Evolutionary conservation across 2,329 filamentous ascomycete genomes (phyloP).

Genomic region (Hyphodiscus sp.): DNA sequence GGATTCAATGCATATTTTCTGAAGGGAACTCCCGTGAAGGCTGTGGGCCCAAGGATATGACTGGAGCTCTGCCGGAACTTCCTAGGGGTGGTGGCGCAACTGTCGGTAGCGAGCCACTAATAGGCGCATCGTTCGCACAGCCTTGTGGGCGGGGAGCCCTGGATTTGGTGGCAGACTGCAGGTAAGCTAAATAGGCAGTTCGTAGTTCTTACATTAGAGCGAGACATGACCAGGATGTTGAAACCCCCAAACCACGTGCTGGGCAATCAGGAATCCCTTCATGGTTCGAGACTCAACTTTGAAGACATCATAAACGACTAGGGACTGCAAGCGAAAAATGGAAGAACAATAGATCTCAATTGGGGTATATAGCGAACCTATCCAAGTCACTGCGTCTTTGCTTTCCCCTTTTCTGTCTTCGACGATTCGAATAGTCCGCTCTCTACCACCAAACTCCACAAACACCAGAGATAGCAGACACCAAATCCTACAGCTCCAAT

Average conservation of each 20-base stretch:
- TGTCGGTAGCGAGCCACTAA: not conserved
- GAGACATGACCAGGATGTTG: not conserved
- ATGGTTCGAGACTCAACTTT: not conserved
- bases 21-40: not conserved
- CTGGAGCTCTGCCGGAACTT: not conserved
- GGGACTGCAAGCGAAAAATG: not conserved
- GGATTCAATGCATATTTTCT: not conserved
- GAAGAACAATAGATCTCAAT: not conserved
- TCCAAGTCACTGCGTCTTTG: slow-evolving; percentile 20
- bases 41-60: not conserved
- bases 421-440: slow-evolving; percentile 34
- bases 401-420: slow-evolving; percentile 18
- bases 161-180: not conserved
- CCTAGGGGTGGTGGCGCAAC: not conserved
- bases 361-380: slow-evolving; percentile 24
- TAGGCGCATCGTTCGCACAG: not conserved
- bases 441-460: slow-evolving; percentile 58
- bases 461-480: slow-evolving; percentile 86
- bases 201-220: not conserved
- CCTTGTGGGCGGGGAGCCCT: not conserved
- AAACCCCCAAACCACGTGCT: not conserved
- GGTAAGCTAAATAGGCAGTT: not conserved
- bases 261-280: not conserved
- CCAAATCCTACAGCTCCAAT: slow-evolving; percentile 80
- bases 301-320: not conserved